These are phyloP conservation scores for Sphagnum tenellum DNA, from an alignment of 225 moss, liverwort and hornwort species.

Conservation along the genomic window DNA sequence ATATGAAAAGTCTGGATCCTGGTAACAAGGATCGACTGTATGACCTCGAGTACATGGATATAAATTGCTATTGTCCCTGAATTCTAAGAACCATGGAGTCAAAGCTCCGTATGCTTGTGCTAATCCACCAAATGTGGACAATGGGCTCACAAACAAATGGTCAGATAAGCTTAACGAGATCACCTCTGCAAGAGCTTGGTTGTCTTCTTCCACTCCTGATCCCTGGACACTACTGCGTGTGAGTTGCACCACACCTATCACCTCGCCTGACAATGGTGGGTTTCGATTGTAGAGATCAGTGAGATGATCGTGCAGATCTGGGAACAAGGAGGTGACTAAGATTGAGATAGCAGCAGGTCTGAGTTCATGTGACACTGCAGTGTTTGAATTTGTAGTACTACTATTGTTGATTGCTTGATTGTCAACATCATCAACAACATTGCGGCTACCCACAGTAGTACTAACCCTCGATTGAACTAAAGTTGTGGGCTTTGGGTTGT, in stretches of 20 bases:
- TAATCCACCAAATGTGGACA: slow-evolving; percentile 35
- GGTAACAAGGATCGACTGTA: slow-evolving; percentile 30
- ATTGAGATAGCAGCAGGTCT: slow-evolving; percentile 13
- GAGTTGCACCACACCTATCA: slow-evolving; percentile 25
- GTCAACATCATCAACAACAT: neutral
- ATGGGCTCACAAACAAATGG: slow-evolving; percentile 23
- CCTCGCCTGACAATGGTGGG: slow-evolving; percentile 21
- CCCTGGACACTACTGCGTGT: slow-evolving; percentile 19
- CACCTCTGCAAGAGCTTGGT: slow-evolving; percentile 30
- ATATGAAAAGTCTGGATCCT: neutral
- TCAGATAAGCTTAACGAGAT: slow-evolving; percentile 26
- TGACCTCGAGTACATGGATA: slow-evolving; percentile 21
- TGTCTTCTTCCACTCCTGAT: slow-evolving; percentile 22
- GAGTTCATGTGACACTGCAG: neutral
- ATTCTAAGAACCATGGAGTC: slow-evolving; percentile 28
- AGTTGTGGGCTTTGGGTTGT: neutral
- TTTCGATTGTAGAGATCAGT: slow-evolving; percentile 17
- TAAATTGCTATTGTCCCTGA: neutral
- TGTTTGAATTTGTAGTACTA: too few species aligned
- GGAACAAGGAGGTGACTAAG: slow-evolving; percentile 13
- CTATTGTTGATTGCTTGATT: neutral
- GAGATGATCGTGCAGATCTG: slow-evolving; percentile 1
- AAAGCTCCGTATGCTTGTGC: slow-evolving; percentile 35
- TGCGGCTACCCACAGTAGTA: slow-evolving; percentile 1
- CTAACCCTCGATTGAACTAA: neutral